Percentiles rank a stretch among this genome's conserved stretches.
Conservation (phyloP, 2,329 filamentous ascomycete genomes). For the Diaporthe amygdali region DNA sequence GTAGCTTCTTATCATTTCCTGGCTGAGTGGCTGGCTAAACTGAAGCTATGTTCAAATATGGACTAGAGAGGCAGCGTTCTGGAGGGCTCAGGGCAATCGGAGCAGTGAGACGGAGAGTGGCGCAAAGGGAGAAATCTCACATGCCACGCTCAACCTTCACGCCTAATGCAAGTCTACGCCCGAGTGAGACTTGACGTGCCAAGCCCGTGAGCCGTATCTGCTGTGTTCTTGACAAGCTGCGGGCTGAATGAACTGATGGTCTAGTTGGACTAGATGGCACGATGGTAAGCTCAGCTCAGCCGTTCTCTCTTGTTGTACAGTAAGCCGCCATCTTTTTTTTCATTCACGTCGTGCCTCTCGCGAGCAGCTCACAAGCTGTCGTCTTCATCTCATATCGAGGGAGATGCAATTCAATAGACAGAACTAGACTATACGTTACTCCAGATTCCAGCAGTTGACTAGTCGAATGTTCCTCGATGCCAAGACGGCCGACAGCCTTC, state of each 20-base stretch:
- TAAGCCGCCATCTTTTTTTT: background rate
- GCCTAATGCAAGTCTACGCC: background rate
- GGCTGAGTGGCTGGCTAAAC: background rate
- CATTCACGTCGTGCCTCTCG: background rate
- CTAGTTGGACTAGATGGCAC: too few relatives aligned
- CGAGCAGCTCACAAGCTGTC: background rate
- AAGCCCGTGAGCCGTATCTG: background rate
- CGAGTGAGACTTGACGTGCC: background rate
- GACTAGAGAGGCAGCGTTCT: background rate
- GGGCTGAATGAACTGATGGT: background rate
- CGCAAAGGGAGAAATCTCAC: conserved; percentile 7
- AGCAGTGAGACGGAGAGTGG: background rate
- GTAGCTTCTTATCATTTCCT: background rate
- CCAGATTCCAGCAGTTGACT: background rate
- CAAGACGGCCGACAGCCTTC: background rate
- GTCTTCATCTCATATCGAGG: background rate
- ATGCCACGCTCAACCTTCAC: background rate
- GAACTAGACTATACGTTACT: background rate
- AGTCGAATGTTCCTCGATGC: background rate
- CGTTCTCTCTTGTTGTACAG: background rate
- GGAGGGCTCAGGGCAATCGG: too few relatives aligned
- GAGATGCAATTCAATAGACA: too few relatives aligned
- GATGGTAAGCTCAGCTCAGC: background rate
- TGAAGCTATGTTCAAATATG: background rate
- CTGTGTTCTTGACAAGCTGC: background rate